phyloP scores from a whole-genome alignment of 1,139 yeast species.

The Pichia cactophila region DNA sequence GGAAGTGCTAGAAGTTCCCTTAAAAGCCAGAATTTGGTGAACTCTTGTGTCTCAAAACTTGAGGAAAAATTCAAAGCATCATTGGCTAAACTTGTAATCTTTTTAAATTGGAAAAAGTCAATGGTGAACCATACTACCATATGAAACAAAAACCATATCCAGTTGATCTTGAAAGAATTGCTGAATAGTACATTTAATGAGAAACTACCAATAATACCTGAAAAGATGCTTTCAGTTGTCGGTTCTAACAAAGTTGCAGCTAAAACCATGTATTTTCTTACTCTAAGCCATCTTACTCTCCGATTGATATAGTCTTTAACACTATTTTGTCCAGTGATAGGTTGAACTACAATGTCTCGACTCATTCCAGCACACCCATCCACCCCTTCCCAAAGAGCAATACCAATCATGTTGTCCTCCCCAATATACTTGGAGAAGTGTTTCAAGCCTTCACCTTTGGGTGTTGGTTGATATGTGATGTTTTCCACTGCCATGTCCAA shows the following conservation, averaged over 20 bases:
- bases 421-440: constrained; percentile 80
- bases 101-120: constrained; percentile 54
- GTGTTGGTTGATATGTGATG: constrained; percentile 16
- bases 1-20: constrained; percentile 77
- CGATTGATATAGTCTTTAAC: constrained; percentile 54
- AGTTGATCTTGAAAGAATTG: constrained; percentile 7
- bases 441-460: constrained; percentile 44
- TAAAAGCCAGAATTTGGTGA: constrained; percentile 47
- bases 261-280: constrained; percentile 82
- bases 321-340: constrained; percentile 46
- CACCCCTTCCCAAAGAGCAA: constrained; percentile 69
- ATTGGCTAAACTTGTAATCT: constrained; percentile 31
- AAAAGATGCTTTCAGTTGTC: constrained; percentile 67
- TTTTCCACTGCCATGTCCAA: constrained; percentile 55
- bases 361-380: constrained; percentile 69
- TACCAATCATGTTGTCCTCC: constrained; percentile 90
- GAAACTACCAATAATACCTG: constrained; percentile 61
- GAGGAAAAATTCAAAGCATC: not conserved
- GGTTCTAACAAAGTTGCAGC: constrained; percentile 84
- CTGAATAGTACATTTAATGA: constrained; percentile 44
- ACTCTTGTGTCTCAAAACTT: constrained; percentile 9
- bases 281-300: constrained; percentile 79
- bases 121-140: constrained; percentile 53
- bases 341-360: constrained; percentile 75
- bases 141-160: constrained; percentile 43